Conservation (phyloP, 2,329 filamentous ascomycete genomes). For the Pleomassaria siparia region DNA sequence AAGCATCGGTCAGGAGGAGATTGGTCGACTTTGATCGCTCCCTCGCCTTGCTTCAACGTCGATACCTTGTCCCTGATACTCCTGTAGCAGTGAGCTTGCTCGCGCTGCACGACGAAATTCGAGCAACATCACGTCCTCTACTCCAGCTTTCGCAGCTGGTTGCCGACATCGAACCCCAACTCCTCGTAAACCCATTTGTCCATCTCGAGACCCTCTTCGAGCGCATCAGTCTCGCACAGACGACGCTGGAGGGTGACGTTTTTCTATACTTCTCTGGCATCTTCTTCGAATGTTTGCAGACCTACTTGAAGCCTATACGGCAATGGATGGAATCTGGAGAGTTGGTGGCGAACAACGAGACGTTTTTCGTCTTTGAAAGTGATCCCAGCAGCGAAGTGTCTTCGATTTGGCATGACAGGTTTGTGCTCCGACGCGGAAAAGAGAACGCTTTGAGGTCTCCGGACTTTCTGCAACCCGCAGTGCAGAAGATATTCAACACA, state of each 20-base stretch:
- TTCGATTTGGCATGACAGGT: slow-evolving; percentile 77
- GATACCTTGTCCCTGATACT: slow-evolving; percentile 56
- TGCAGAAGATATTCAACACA: slow-evolving; percentile 75
- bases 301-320: slow-evolving; percentile 78
- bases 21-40: slow-evolving; percentile 60
- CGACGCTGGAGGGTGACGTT: slow-evolving; percentile 62
- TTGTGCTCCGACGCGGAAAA: slow-evolving; percentile 63
- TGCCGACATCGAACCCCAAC: slow-evolving; percentile 52
- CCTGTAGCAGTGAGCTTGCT: slow-evolving; percentile 68
- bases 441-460: slow-evolving; percentile 69
- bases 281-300: slow-evolving; percentile 79
- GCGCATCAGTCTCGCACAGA: slow-evolving; percentile 67
- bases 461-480: slow-evolving; percentile 70
- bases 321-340: slow-evolving; percentile 83
- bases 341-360: slow-evolving; percentile 64
- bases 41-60: slow-evolving; percentile 62
- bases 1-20: slow-evolving; percentile 61
- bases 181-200: slow-evolving; percentile 59
- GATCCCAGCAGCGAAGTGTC: slow-evolving; percentile 59
- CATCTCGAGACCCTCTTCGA: slow-evolving; percentile 79
- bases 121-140: slow-evolving; percentile 57
- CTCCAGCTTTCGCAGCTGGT: slow-evolving; percentile 64
- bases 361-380: slow-evolving; percentile 73
- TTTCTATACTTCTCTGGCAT: slow-evolving; percentile 67
- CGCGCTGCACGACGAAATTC: slow-evolving; percentile 61